These are phyloP conservation scores for Moesziomyces parantarcticus DNA, from an alignment of 1,284 basidiomycete species.

Conservation along the genomic window DNA sequence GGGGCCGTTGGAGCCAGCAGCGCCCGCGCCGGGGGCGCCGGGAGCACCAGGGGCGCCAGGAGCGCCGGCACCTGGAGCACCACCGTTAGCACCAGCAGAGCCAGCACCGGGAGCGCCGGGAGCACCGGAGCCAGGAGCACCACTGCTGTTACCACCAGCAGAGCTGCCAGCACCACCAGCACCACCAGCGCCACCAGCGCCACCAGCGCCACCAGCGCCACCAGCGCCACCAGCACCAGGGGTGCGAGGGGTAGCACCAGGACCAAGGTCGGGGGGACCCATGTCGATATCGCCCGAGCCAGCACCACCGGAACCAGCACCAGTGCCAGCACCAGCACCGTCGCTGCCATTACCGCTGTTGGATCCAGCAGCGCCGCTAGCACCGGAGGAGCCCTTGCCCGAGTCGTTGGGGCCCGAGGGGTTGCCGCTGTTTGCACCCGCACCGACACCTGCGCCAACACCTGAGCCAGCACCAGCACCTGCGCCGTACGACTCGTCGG, in stretches of 20 bases:
- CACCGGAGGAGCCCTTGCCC: no score
- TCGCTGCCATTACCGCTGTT: no score
- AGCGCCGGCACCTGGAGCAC: slow-evolving; percentile 1
- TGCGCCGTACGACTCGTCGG: neutral
- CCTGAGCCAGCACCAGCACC: slow-evolving; percentile 9
- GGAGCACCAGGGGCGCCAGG: no score
- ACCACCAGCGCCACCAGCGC: neutral
- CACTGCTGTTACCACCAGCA: slow-evolving; percentile 13
- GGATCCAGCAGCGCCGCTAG: no score
- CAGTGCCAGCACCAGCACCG: slow-evolving; percentile 9
- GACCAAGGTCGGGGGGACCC: no score
- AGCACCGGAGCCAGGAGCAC: slow-evolving; percentile 6
- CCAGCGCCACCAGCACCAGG: slow-evolving; percentile 9
- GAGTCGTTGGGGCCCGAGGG: no score
- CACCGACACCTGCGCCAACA: neutral
- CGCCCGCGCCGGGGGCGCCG: neutral
- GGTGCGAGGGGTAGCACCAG: neutral
- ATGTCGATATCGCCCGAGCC: slow-evolving; percentile 5
- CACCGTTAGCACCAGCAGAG: slow-evolving; percentile 1
- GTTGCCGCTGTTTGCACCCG: no score
- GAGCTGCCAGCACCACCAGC: slow-evolving; percentile 1
- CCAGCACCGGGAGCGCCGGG: slow-evolving; percentile 5
- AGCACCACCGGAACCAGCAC: neutral
- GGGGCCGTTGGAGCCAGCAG: neutral
- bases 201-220: no score